phyloP scores from a whole-genome alignment of 306 rosid genomes.

The Vigna hirtella region DNA sequence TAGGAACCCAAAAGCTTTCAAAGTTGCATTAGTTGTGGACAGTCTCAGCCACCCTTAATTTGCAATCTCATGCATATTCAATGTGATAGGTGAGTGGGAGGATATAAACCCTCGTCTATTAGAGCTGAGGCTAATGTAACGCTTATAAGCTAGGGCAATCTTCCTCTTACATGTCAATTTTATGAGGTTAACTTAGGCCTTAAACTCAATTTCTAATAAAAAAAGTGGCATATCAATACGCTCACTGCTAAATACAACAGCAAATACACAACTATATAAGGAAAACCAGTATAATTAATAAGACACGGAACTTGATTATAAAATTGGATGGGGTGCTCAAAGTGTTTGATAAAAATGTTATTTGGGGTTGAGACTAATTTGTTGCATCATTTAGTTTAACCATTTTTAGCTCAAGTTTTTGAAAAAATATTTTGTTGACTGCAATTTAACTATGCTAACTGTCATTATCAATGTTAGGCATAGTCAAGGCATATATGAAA shows the following conservation, averaged over 20 bases:
- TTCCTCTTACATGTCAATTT: too few species aligned
- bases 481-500: background rate
- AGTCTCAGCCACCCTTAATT: background rate
- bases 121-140: background rate
- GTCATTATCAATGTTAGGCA: background rate
- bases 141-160: too few species aligned
- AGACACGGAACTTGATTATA: background rate
- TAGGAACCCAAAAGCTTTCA: slow-evolving; percentile 30
- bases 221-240: background rate
- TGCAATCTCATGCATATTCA: background rate
- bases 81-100: background rate
- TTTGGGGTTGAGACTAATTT: background rate
- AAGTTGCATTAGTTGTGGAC: background rate
- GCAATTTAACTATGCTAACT: slow-evolving; percentile 5
- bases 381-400: background rate
- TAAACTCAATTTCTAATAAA: background rate
- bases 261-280: too few species aligned
- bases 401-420: too few species aligned
- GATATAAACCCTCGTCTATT: background rate
- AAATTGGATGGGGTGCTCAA: slow-evolving; percentile 6
- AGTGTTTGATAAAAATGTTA: background rate
- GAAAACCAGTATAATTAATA: too few species aligned
- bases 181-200: background rate
- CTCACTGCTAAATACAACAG: too few species aligned
- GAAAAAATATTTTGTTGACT: background rate